Evolutionary conservation across 2,329 filamentous ascomycete genomes (phyloP), one percentile per base, ranked within the genome.

Genomic region (Fusarium chlamydosporum): DNA sequence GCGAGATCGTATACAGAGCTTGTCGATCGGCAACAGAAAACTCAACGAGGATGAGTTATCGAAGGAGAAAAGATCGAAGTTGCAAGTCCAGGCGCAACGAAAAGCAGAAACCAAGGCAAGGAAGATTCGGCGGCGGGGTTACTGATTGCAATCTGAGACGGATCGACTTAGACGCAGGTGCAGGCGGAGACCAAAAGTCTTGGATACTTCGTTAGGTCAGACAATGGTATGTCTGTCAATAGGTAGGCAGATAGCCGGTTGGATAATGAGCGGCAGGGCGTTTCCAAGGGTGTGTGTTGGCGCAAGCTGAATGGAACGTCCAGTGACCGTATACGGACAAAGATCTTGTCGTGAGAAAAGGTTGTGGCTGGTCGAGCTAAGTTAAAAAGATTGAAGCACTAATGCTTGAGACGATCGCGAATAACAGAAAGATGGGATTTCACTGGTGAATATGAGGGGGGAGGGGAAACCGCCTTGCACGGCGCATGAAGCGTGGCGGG

Each of bases 401-500:
- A 65, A 61, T 62, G 62, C 58, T 53, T 67, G 51, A 41, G 61
- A 56, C 34, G 55, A 65, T 67, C 62, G 42, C 67, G 31, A 62
- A 61, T 56, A 61, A 38, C 54, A 65, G 57, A 23, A 61, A 45
- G 48, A 61, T 54, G 45, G 46, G 37, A 53, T 70, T 56, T 70
- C 64, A 70, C 67, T 71, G 64, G 67, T 67, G 55, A 68, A 52
- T 47, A 45, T 46, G 50, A 68, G 64, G 63, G 65, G 43, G 54
- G 54, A 51, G 50, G 61, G 53, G 64, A 41, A 58, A 54, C 37
- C 35, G 54, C 47, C 43, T 64, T 38, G n/a, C 45, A 65, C 47
- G 68, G 66, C 62, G 72, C 68, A 74, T 73, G 61, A 60, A 68
- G 68, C 65, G 67, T 64, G 65, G 71, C 67, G 61, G 63, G 72